These are phyloP conservation scores for Elsinoe perseae DNA, from an alignment of 2,329 filamentous ascomycete species.

Conservation along the genomic window DNA sequence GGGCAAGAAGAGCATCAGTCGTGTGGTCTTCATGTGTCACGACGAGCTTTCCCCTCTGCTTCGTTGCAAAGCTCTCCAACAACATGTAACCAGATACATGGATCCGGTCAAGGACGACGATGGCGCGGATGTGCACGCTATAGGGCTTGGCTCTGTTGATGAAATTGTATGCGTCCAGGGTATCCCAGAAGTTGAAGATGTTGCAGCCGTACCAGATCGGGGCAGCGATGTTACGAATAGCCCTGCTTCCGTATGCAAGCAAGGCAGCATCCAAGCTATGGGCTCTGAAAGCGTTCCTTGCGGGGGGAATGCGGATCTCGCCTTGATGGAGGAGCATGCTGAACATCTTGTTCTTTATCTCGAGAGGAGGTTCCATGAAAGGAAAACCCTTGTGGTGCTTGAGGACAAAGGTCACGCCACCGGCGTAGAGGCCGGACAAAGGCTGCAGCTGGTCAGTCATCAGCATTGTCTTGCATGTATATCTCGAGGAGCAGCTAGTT, in stretches of 20 bases:
- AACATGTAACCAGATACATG: neutral
- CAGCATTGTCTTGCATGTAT: neutral
- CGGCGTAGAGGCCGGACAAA: neutral
- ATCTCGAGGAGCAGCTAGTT: neutral
- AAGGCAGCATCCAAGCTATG: neutral
- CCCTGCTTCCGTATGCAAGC: neutral
- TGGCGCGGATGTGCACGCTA: neutral
- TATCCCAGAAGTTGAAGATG: neutral
- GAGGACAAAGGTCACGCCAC: neutral
- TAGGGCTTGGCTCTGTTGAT: neutral
- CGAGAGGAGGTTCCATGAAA: neutral
- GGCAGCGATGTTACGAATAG: neutral
- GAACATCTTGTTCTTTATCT: neutral
- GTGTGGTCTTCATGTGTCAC: too few species aligned
- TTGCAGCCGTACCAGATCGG: neutral
- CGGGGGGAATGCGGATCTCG: neutral
- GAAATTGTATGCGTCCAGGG: neutral
- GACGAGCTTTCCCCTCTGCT: neutral
- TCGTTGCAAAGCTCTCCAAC: neutral
- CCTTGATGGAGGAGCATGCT: neutral
- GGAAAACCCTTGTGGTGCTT: neutral
- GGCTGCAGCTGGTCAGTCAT: neutral
- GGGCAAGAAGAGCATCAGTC: neutral
- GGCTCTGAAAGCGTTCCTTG: neutral
- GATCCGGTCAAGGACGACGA: neutral